Evolutionary conservation across 2,329 filamentous ascomycete genomes (phyloP), one percentile per base, ranked within the genome.

Genomic region (Phaeosphaeriaceae sp.): DNA sequence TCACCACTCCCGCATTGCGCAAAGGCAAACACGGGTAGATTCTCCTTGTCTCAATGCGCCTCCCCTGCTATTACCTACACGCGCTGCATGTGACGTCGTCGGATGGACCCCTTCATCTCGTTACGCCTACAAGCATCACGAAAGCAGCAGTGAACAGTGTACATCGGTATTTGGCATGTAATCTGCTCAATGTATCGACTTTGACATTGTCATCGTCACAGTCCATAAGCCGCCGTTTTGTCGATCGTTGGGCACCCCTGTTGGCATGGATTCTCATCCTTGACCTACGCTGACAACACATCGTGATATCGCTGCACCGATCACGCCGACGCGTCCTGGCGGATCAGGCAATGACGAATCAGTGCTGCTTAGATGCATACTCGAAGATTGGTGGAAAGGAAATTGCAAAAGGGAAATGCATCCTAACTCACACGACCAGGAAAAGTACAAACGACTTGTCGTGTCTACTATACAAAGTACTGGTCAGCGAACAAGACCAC

Each of bases 231-330:
- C 46, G 46, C 46, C 46, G 22, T 40, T 40, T 48, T 48, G 46
- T 48, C 46, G 21, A 48, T 48, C 46, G 13, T 48, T 2, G n/a
- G 21, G 9, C 46, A 48, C 46, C 46, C 46, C 46, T 48, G 46
- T 24, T 25, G 44, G n/a, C 36, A 40, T 40, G 36, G 36, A 40
- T 40, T 13, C 6, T 7, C 36, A 40, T 40, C 36, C 36, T 40
- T 40, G 17, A 40, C 17, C 36, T 15, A 40, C 36, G 36, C 13
- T 15, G 15, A 40, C 11, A 40, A 15, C 36, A 40, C 36, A 40
- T 40, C 36, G 15, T 15, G 15, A 40, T 40, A 5, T 40, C 36
- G 36, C 11, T 40, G 11, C 17, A n/a, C 11, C 17, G 15, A 17
- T 40, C 36, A 17, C 7, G 31, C 31, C 4, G 36, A 40, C 36